phyloP scores from a whole-genome alignment of 2,329 filamentous ascomycete species.

The Triangularia verruculosa region DNA sequence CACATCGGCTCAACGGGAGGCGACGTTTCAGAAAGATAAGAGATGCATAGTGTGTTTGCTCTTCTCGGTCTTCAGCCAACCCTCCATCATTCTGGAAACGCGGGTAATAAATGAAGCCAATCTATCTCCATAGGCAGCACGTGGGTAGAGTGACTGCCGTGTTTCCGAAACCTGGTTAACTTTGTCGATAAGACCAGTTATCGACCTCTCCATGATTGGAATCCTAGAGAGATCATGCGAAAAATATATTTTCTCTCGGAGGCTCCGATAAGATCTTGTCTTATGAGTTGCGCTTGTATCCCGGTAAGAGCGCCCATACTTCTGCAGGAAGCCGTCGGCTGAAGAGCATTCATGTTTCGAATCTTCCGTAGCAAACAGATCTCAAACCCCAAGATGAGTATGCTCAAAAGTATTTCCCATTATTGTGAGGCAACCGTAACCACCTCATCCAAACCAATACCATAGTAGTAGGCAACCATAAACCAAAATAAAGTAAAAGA shows the following conservation, averaged over 20 bases:
- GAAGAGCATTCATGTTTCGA: background rate
- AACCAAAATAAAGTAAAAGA: background rate
- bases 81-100: background rate
- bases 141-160: background rate
- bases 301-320: background rate
- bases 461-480: background rate
- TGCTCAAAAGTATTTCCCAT: background rate
- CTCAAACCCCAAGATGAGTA: background rate
- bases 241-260: background rate
- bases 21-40: constrained; percentile 8
- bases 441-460: background rate
- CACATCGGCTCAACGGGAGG: background rate
- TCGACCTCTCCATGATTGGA: background rate
- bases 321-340: background rate
- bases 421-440: background rate
- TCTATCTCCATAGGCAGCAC: background rate
- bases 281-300: background rate
- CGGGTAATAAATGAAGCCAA: background rate
- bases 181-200: background rate
- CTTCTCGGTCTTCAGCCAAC: too few relatives aligned
- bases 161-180: background rate
- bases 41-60: constrained; percentile 1
- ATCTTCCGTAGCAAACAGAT: background rate
- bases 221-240: background rate
- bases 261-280: background rate